Evolutionary conservation across 768 basidiomycete genomes (phyloP), one percentile per base, ranked within the genome.

Genomic region (Hortiboletus flavorubellus): DNA sequence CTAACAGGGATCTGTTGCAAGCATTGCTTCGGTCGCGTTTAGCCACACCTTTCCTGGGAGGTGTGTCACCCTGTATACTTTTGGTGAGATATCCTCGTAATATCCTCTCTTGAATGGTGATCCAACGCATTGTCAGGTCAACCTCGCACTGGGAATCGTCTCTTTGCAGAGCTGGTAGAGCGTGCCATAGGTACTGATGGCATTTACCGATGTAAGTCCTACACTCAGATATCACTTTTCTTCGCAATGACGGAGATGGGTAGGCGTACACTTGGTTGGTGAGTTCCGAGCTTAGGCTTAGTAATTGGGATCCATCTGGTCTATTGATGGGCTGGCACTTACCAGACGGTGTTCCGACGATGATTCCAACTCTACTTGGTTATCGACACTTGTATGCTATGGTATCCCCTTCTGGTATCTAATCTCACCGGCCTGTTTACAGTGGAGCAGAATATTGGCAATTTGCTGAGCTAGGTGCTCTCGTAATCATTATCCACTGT

Each of bases 281-380:
- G 49, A 33, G 63, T 46, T 37, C 8, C 14, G 8, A 18, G 4
- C 49, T 43, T 18, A 16, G 9, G 5, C 29, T 43, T 16, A 21
- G 21, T 21, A 30, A 18, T 33, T 21, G 21, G 23, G 5, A 38
- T 50, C 23, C 18, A 14, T 29, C 21, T 2, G 4, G 30, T 37
- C 30, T 35, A 42, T 34, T 47, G 10, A 54, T 43, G 49, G 21
- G 21, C 26, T 48, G 23, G n/a, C n/a, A 29, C 43, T 21, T 15
- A 4, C 31, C 43, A 78, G 80, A 82, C 54, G 80, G 80, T 8
- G 77, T 82, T 8, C 80, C 81, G 5, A 80, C 79, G 6, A 74
- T 82, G 58, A 66, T 82, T 42, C 76, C 76, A 30, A 68, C 72
- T 49, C 58, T 30, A 33, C 64, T 79, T 14, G 81, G 80, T 16